Percentiles rank a stretch among this genome's conserved stretches.
phyloP scores from a whole-genome alignment of 352 stramenopile species.

The Phytophthora parvispora region DNA sequence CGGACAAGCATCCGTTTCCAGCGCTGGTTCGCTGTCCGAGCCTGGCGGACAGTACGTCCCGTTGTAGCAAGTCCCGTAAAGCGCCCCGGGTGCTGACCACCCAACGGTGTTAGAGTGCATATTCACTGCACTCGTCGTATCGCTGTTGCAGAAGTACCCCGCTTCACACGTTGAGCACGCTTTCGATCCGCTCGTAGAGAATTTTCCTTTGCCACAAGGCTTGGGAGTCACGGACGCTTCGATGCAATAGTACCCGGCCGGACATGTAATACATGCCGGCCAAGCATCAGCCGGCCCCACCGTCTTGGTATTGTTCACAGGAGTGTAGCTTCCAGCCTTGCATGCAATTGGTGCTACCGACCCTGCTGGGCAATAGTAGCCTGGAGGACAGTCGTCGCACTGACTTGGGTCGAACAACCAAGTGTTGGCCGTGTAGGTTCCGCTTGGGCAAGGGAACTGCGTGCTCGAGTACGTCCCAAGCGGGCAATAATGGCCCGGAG shows the following conservation, averaged over 20 bases:
- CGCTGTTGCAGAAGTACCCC: slow-evolving; percentile 84
- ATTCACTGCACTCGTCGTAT: slow-evolving; percentile 67
- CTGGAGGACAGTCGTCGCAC: slow-evolving; percentile 83
- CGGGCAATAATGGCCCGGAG: slow-evolving; percentile 92
- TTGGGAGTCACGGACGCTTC: slow-evolving; percentile 64
- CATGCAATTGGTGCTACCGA: slow-evolving; percentile 73
- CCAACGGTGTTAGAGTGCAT: slow-evolving; percentile 68
- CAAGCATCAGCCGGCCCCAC: slow-evolving; percentile 67
- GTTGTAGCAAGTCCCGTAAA: slow-evolving; percentile 89
- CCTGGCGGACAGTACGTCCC: slow-evolving; percentile 86
- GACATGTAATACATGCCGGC: slow-evolving; percentile 79
- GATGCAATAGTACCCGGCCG: slow-evolving; percentile 86
- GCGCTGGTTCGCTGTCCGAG: slow-evolving; percentile 73
- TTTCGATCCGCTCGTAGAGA: slow-evolving; percentile 63
- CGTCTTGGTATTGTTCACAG: slow-evolving; percentile 74
- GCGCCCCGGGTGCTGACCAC: slow-evolving; percentile 64
- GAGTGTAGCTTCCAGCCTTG: slow-evolving; percentile 81
- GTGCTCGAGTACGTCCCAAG: slow-evolving; percentile 72
- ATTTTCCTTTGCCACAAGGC: slow-evolving; percentile 80
- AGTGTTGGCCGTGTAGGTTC: slow-evolving; percentile 83
- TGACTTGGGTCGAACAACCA: slow-evolving; percentile 81
- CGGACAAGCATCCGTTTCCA: slow-evolving; percentile 82
- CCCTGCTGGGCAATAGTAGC: slow-evolving; percentile 77
- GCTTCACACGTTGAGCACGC: slow-evolving; percentile 68
- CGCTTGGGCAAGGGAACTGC: slow-evolving; percentile 85